Evolutionary conservation across 495 filamentous ascomycete species (phyloP).

Genomic region (Clavariopsis aquatica): DNA sequence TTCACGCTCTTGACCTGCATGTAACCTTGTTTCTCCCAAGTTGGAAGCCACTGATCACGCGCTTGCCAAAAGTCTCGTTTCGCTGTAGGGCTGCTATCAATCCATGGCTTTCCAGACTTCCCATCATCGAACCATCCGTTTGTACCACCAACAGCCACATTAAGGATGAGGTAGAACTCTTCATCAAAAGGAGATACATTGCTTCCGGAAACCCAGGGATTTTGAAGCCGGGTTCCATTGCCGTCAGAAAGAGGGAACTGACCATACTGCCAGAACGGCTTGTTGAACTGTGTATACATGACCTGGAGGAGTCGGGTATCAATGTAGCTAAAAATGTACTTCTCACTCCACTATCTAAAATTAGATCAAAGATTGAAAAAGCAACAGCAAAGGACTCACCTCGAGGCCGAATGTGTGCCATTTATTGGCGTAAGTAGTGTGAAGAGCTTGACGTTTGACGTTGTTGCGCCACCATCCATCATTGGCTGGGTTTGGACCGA

Average conservation of each 20-base stretch:
- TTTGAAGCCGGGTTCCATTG: constrained; percentile 67
- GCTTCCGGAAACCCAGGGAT: constrained; percentile 69
- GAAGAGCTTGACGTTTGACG: constrained; percentile 70
- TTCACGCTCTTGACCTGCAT: constrained; percentile 73
- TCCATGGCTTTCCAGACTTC: constrained; percentile 73
- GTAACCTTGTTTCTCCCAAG: constrained; percentile 66
- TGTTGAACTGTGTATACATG: constrained; percentile 73
- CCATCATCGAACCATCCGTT: constrained; percentile 85
- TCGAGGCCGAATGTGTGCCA: constrained; percentile 79
- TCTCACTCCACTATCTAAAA: constrained; percentile 65
- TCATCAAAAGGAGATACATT: constrained; percentile 76
- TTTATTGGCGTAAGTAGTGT: constrained; percentile 67
- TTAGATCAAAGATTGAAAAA: neutral
- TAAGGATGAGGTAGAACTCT: constrained; percentile 77
- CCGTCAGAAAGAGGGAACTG: constrained; percentile 65
- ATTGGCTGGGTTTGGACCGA: constrained; percentile 64
- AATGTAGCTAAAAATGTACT: constrained; percentile 86
- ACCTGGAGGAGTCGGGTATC: constrained; percentile 78
- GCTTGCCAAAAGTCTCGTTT: constrained; percentile 74
- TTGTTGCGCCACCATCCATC: constrained; percentile 79
- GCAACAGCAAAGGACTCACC: constrained; percentile 6
- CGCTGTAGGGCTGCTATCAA: constrained; percentile 64
- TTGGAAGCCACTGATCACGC: constrained; percentile 67
- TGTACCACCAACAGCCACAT: constrained; percentile 78
- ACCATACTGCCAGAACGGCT: constrained; percentile 72